Conservation (phyloP, 352 stramenopile genomes). For the Pythium folliculosum region DNA sequence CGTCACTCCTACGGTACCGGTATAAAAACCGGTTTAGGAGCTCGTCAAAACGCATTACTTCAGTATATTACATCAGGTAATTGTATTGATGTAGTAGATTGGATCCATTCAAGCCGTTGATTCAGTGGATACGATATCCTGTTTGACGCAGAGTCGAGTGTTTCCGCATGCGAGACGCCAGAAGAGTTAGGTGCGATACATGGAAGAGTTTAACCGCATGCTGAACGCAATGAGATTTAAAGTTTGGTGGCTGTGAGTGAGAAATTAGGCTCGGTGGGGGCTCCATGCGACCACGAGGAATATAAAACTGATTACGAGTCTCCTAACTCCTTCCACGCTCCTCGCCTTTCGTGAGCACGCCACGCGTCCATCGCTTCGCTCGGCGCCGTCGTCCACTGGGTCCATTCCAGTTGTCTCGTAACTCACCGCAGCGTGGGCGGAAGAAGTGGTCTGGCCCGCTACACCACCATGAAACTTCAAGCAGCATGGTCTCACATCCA, state of each 20-base stretch:
- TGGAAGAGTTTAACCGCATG: too few species aligned
- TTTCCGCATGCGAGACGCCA: too few species aligned
- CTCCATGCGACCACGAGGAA: too few species aligned
- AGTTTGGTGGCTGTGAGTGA: too few species aligned
- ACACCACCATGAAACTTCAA: conserved; percentile 2
- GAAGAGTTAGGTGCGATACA: too few species aligned
- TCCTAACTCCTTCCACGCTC: neutral
- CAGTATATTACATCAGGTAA: neutral
- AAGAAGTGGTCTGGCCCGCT: neutral
- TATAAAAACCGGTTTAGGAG: conserved; percentile 3
- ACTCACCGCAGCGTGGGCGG: neutral
- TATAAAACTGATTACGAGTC: neutral
- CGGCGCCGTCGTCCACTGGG: neutral
- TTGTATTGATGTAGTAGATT: neutral
- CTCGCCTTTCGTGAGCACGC: neutral
- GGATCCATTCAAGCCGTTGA: neutral
- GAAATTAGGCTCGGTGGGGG: too few species aligned
- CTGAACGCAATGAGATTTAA: too few species aligned
- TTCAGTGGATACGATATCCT: neutral
- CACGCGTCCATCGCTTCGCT: neutral
- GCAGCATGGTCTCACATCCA: neutral
- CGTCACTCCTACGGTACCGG: conserved; percentile 5
- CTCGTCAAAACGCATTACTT: neutral
- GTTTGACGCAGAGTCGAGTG: too few species aligned
- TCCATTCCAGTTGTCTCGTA: neutral